Evolutionary conservation across 139 green algal genomes (phyloP), one percentile per base, ranked within the genome.

Genomic region (Closterium sp.): DNA sequence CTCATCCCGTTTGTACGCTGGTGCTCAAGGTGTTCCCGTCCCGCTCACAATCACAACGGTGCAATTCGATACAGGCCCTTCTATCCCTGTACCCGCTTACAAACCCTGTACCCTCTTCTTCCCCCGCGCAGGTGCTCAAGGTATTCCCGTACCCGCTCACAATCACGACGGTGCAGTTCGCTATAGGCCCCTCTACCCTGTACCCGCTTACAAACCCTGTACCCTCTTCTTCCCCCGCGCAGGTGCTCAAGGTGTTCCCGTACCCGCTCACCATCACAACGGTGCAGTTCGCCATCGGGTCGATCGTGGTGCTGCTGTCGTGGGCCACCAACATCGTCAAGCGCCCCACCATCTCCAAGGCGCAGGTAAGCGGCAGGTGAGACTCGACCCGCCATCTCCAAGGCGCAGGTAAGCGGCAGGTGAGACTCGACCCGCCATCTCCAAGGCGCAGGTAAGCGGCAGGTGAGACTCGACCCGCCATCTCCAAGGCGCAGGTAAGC

Each of bases 191-290:
- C n/a, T n/a, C n/a, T n/a, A n/a, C n/a, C n/a, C n/a, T n/a, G n/a
- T n/a, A n/a, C n/a, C n/a, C n/a, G n/a, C n/a, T n/a, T n/a, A n/a
- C n/a, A n/a, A n/a, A n/a, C n/a, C n/a, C n/a, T n/a, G n/a, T 38
- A 81, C 43, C 9, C n/a, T 34, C 12, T 81, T 81, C 64, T 1
- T 34, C n/a, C 23, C 33, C 66, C 25, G 34, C 34, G 84, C 91
- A 91, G 90, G 87, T 93, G 25, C 94, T 99, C 87, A 98, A 98
- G 89, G 95, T 89, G 1, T 99, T 98, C 90, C 95, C 96, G 25
- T 97, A 95, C 93, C 98, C 98, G 3, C 34, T 99, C 31, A 98
- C 97, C 3, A 90, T 91, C 36, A 91, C 89, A 8, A 81, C 89
- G 55, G 55, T 76, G 55, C 55, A 76, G 25, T 76, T 76, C 55